Percentiles rank a stretch among this genome's conserved stretches.
Conservation (phyloP, 73 alveolate genomes). For the Vitrella brassicaformis region DNA sequence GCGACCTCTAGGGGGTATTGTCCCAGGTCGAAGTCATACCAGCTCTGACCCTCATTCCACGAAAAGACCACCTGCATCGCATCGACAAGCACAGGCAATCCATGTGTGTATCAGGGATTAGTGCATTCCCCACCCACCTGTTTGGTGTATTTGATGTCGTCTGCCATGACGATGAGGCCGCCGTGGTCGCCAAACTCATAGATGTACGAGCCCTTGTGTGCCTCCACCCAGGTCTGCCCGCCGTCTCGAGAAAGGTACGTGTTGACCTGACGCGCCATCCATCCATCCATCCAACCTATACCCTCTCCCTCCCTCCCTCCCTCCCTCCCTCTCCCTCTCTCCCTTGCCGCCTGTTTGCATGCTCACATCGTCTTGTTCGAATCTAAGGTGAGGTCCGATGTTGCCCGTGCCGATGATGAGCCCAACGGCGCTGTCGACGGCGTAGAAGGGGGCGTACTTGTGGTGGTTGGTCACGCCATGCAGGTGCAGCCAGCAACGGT, state of each 20-base stretch:
- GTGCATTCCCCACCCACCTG: constrained; percentile 2
- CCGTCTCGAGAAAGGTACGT: constrained; percentile 87
- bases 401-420: constrained; percentile 75
- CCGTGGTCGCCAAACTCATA: constrained; percentile 93
- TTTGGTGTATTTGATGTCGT: constrained; percentile 12
- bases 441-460: constrained; percentile 64
- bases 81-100: not conserved
- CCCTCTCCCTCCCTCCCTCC: constrained; percentile 70
- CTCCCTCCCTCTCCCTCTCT: no score
- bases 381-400: constrained; percentile 54
- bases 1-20: not conserved
- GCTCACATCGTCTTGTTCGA: constrained; percentile 41
- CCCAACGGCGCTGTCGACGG: constrained; percentile 68
- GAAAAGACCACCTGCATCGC: constrained; percentile 17
- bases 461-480: constrained; percentile 60
- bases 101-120: no score
- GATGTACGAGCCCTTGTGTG: constrained; percentile 53
- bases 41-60: constrained; percentile 49
- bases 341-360: no score
- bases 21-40: not conserved
- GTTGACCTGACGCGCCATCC: no score
- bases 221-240: constrained; percentile 72
- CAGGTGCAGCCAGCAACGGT: constrained; percentile 73
- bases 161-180: constrained; percentile 62
- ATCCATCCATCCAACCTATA: constrained; percentile 27